phyloP scores from a whole-genome alignment of 306 rosid genomes.

The Ziziphus jujuba region DNA sequence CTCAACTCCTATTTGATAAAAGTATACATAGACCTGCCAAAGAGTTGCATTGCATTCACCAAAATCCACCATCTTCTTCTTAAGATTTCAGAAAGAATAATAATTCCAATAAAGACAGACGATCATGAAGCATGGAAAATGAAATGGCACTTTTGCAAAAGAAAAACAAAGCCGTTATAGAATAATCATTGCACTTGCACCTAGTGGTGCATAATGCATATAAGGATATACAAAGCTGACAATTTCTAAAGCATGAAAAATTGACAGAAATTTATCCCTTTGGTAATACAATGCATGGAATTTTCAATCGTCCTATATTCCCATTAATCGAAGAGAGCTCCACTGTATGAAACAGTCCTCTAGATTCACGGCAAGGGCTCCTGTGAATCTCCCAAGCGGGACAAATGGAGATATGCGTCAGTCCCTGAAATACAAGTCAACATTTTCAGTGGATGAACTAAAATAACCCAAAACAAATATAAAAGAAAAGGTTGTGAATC shows the following conservation, averaged over 20 bases:
- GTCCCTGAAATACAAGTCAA: conserved; percentile 45
- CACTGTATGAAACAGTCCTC: neutral
- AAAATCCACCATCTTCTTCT: too few relatives aligned
- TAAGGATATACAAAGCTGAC: conserved; percentile 21
- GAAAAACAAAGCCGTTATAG: too few relatives aligned
- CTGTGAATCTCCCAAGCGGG: conserved; percentile 91
- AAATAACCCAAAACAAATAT: neutral
- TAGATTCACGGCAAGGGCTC: conserved; percentile 68
- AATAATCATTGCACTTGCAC: too few relatives aligned
- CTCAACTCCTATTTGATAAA: too few relatives aligned
- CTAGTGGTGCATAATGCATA: neutral
- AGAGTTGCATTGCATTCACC: too few relatives aligned
- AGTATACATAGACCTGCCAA: too few relatives aligned
- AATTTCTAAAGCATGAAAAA: conserved; percentile 25
- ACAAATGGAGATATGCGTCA: conserved; percentile 89
- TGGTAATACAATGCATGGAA: neutral
- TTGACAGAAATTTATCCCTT: conserved; percentile 27
- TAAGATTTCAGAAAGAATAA: too few relatives aligned
- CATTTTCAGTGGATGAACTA: too few relatives aligned
- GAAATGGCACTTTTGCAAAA: too few relatives aligned
- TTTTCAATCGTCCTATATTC: conserved; percentile 7
- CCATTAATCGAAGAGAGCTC: neutral
- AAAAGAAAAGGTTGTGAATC: neutral
- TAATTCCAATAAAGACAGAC: too few relatives aligned
- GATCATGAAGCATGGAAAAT: too few relatives aligned